These are phyloP conservation scores for Myxozyma geophila DNA, from an alignment of 805 yeast genomes.

Conservation along the genomic window DNA sequence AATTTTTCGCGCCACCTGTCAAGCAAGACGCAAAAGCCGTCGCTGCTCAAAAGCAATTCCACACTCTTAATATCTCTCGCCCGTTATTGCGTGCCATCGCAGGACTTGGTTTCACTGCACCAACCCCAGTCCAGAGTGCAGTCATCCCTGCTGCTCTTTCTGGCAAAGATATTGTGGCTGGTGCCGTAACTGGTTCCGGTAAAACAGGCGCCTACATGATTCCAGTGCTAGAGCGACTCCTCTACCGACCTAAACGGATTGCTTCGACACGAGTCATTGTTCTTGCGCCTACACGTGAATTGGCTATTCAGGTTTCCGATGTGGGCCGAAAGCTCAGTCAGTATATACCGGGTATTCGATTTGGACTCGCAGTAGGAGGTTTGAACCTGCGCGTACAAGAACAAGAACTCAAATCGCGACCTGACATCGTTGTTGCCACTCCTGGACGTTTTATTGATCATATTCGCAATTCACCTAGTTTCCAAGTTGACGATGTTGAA, in stretches of 20 bases:
- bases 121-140: constrained; percentile 93
- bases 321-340: constrained; percentile 86
- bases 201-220: constrained; percentile 98
- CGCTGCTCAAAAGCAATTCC: constrained; percentile 66
- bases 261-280: constrained; percentile 91
- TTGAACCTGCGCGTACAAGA: constrained; percentile 93
- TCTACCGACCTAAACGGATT: constrained; percentile 83
- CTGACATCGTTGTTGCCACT: constrained; percentile 95
- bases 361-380: constrained; percentile 98
- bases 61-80: constrained; percentile 79
- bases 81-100: constrained; percentile 85
- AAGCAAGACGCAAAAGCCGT: constrained; percentile 60
- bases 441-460: constrained; percentile 99
- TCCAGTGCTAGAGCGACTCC: constrained; percentile 89
- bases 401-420: constrained; percentile 86
- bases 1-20: constrained; percentile 66
- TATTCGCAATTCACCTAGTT: constrained; percentile 90
- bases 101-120: constrained; percentile 79
- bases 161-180: constrained; percentile 97
- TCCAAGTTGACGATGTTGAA: constrained; percentile 88
- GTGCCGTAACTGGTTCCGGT: constrained; percentile 99
- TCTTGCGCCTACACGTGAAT: constrained; percentile 94
- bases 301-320: constrained; percentile 94
- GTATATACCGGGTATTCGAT: constrained; percentile 73
- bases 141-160: constrained; percentile 89